A percentile compares a stretch with the other conserved stretches of the same genome.
These are phyloP conservation scores for Fusarium albidum DNA, from an alignment of 2,329 filamentous ascomycete species.

Conservation along the genomic window DNA sequence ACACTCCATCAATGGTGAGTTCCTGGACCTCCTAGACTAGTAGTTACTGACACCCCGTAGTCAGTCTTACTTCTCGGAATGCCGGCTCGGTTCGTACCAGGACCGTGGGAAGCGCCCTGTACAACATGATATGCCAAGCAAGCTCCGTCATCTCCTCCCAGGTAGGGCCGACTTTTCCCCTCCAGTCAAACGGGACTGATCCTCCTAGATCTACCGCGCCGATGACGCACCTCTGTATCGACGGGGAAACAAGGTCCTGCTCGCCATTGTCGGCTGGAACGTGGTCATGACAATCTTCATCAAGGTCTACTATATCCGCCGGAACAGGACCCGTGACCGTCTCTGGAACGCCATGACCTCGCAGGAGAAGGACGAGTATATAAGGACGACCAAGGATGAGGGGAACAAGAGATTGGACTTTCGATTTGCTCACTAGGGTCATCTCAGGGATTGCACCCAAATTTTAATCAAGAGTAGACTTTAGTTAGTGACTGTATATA, in stretches of 20 bases:
- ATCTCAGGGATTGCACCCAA: too few species aligned
- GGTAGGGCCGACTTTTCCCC: conserved; percentile 43
- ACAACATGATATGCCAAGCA: conserved; percentile 56
- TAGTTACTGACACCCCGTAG: too few species aligned
- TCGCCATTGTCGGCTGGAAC: conserved; percentile 57
- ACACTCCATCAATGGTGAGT: conserved; percentile 20
- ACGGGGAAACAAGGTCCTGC: conserved; percentile 59
- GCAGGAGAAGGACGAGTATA: conserved; percentile 47
- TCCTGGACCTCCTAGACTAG: conserved; percentile 38
- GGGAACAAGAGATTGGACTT: conserved; percentile 57
- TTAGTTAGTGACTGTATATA: too few species aligned
- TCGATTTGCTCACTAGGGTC: conserved; percentile 48
- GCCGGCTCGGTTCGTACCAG: conserved; percentile 65
- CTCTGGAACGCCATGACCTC: conserved; percentile 58
- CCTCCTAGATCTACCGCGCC: conserved; percentile 54
- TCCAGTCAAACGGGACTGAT: too few species aligned
- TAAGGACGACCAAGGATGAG: conserved; percentile 50
- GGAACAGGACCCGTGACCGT: conserved; percentile 54
- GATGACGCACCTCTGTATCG: conserved; percentile 44
- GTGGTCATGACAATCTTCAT: conserved; percentile 56
- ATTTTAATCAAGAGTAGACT: too few species aligned
- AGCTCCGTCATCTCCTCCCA: conserved; percentile 44
- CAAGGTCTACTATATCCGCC: conserved; percentile 60
- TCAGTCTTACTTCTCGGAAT: conserved; percentile 66
- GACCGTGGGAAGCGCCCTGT: conserved; percentile 64